Conservation (phyloP, 148 eudicot species). For the Diospyros lotus region DNA sequence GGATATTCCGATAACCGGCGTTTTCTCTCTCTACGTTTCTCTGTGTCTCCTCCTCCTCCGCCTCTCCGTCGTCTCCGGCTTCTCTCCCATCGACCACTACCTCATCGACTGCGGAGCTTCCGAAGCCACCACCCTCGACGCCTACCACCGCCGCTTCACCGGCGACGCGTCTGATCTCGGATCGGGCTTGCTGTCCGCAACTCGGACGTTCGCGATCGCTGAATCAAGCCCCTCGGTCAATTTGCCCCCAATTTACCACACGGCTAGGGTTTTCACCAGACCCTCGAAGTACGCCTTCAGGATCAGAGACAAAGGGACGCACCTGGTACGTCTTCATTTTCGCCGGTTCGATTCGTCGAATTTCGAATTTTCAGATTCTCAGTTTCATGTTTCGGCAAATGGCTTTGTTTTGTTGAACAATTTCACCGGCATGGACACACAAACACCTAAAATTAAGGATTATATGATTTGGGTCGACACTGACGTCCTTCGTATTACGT, state of each 20-base stretch:
- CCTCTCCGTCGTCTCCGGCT: constrained; percentile 25
- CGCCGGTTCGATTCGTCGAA: constrained; percentile 20
- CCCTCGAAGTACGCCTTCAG: constrained; percentile 45
- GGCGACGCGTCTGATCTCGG: constrained; percentile 40
- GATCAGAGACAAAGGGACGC: constrained; percentile 50
- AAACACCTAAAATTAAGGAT: constrained; percentile 45
- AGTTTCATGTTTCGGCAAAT: constrained; percentile 64
- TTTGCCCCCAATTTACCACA: constrained; percentile 41
- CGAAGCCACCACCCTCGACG: constrained; percentile 30
- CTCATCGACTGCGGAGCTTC: constrained; percentile 66
- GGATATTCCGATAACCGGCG: not conserved
- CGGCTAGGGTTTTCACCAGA: constrained; percentile 51
- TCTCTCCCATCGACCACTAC: constrained; percentile 61
- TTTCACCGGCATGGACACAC: constrained; percentile 26
- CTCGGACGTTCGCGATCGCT: constrained; percentile 22
- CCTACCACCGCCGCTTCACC: constrained; percentile 46
- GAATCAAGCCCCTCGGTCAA: constrained; percentile 22
- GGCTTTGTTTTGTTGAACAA: constrained; percentile 54
- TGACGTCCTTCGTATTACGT: constrained; percentile 50
- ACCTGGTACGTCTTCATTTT: constrained; percentile 77
- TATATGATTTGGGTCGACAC: constrained; percentile 55
- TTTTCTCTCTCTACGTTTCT: constrained; percentile 17
- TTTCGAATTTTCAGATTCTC: constrained; percentile 28
- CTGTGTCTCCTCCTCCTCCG: constrained; percentile 40
- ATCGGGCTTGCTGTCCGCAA: constrained; percentile 29